Evolutionary conservation across 495 filamentous ascomycete genomes (phyloP).

Genomic region (Penicilliopsis zonata): DNA sequence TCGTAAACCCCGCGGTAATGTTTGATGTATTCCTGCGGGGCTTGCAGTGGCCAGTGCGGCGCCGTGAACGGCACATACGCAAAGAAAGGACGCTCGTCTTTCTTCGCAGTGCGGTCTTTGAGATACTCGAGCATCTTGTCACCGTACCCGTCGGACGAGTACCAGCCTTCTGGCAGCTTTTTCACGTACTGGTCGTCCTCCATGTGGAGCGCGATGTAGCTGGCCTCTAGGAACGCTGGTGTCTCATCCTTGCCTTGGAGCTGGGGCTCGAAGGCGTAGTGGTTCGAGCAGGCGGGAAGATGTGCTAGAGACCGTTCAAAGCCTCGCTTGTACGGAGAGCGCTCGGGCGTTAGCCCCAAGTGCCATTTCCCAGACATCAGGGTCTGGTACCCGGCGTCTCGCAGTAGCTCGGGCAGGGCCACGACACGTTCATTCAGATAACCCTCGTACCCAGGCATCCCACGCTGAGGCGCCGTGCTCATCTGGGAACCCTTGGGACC

Average conservation of each 20-base stretch:
- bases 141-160: constrained; percentile 41
- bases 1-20: constrained; percentile 46
- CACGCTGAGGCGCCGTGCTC: constrained; percentile 31
- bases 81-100: constrained; percentile 44
- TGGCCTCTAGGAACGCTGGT: constrained; percentile 39
- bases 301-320: constrained; percentile 37
- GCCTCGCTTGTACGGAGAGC: constrained; percentile 28
- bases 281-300: constrained; percentile 46
- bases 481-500: constrained; percentile 30
- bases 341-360: constrained; percentile 32
- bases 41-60: constrained; percentile 51
- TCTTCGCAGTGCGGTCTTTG: constrained; percentile 35
- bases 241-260: constrained; percentile 28
- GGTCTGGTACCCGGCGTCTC: constrained; percentile 50
- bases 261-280: constrained; percentile 50
- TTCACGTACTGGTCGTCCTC: constrained; percentile 45
- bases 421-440: constrained; percentile 53
- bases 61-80: constrained; percentile 48
- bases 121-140: constrained; percentile 42
- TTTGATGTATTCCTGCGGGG: constrained; percentile 35
- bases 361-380: constrained; percentile 53
- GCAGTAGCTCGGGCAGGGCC: constrained; percentile 47
- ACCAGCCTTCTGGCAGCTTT: constrained; percentile 42
- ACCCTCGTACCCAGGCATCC: constrained; percentile 56
- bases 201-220: constrained; percentile 43